A percentile compares a stretch with the other conserved stretches of the same genome.
Evolutionary conservation across 495 filamentous ascomycete genomes (phyloP).

Genomic region (Lichina pygmaea): DNA sequence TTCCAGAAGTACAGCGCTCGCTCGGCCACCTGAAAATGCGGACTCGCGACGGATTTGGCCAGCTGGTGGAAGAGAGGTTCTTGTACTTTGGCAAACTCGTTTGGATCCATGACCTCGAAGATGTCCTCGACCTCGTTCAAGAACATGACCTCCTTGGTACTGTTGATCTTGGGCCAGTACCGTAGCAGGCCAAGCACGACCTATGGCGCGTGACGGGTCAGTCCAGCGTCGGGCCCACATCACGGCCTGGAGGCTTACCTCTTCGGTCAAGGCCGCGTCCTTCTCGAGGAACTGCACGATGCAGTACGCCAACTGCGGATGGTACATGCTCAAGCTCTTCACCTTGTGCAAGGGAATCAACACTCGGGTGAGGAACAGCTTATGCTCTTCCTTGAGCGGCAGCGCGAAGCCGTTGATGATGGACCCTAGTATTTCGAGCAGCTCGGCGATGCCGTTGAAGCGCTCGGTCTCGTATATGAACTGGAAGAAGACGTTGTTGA

Average conservation of each 20-base stretch:
- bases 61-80: conserved; percentile 91
- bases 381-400: conserved; percentile 95
- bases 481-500: conserved; percentile 99
- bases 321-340: conserved; percentile 99
- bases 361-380: conserved; percentile 85
- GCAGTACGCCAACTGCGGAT: conserved; percentile 93
- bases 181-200: conserved; percentile 84
- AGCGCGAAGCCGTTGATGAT: conserved; percentile 99
- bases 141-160: conserved; percentile 99
- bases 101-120: conserved; percentile 98
- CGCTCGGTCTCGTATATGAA: conserved; percentile 97
- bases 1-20: conserved; percentile 99
- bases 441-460: conserved; percentile 93
- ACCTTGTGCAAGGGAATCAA: conserved; percentile 90
- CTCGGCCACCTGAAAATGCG: conserved; percentile 97
- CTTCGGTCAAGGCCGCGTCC: conserved; percentile 88
- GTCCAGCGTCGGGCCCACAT: background rate
- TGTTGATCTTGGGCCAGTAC: conserved; percentile 98
- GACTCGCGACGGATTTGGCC: conserved; percentile 91
- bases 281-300: conserved; percentile 99
- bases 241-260: conserved; percentile 23
- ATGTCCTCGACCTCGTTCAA: conserved; percentile 98
- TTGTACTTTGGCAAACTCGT: conserved; percentile 95
- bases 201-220: conserved; percentile 13
- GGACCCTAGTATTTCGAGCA: conserved; percentile 88